Conservation (phyloP, 768 basidiomycete genomes). For the Tremella yokohamensis region DNA sequence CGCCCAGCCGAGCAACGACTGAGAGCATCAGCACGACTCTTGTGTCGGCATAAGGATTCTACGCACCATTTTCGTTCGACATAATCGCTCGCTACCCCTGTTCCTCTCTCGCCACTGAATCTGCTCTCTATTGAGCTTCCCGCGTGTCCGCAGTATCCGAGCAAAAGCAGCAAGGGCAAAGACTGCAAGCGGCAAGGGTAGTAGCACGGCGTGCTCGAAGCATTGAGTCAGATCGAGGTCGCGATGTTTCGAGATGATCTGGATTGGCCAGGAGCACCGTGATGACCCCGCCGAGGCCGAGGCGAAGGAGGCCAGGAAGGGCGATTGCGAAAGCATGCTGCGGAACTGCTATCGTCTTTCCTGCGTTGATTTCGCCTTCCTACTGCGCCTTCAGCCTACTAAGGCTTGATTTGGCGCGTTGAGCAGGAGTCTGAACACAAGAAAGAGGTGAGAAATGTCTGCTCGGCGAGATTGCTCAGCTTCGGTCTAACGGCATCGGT, state of each 20-base stretch:
- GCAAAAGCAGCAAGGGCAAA: constrained; percentile 54
- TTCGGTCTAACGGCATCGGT: too few species aligned
- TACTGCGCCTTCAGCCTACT: too few species aligned
- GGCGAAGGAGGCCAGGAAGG: constrained; percentile 6
- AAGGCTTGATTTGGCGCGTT: too few species aligned
- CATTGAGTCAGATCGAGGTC: constrained; percentile 76
- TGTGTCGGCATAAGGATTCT: neutral
- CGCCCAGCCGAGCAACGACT: constrained; percentile 17
- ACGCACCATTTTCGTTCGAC: constrained; percentile 68
- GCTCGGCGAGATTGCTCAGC: too few species aligned
- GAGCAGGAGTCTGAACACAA: too few species aligned
- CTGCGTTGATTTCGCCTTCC: too few species aligned
- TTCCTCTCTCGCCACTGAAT: constrained; percentile 52
- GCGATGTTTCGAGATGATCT: constrained; percentile 57
- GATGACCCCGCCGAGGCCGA: neutral
- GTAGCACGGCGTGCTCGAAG: constrained; percentile 69
- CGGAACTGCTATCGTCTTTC: neutral
- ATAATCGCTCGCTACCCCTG: constrained; percentile 57
- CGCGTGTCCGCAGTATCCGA: constrained; percentile 27
- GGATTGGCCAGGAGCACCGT: constrained; percentile 31
- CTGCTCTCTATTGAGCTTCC: constrained; percentile 45
- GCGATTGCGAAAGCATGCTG: constrained; percentile 1
- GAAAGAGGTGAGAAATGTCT: too few species aligned
- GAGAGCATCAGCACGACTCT: constrained; percentile 9
- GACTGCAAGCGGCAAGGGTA: constrained; percentile 58